Conservation (phyloP, 352 stramenopile genomes). For the Phytophthora sp. region DNA sequence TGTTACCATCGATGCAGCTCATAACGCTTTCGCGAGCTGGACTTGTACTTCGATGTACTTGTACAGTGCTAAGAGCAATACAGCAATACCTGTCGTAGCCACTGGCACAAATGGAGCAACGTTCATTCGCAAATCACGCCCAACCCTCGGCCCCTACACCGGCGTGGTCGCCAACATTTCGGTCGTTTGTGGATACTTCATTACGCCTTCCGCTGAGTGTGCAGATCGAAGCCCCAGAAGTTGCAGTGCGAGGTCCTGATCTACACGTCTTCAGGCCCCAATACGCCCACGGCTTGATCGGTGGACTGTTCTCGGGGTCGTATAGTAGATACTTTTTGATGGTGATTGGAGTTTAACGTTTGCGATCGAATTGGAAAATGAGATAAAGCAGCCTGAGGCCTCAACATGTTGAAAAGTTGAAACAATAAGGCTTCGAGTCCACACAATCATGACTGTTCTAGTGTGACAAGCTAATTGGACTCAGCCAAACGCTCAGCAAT, state of each 20-base stretch:
- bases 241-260: conserved; percentile 25
- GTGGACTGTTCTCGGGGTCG: conserved; percentile 14
- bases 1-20: conserved; percentile 54
- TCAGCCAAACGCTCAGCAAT: too few species aligned
- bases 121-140: conserved; percentile 51
- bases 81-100: conserved; percentile 73
- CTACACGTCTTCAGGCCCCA: conserved; percentile 14
- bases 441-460: too few species aligned
- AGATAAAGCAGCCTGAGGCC: too few species aligned
- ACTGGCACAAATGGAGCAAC: conserved; percentile 60
- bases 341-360: too few species aligned
- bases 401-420: too few species aligned
- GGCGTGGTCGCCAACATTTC: conserved; percentile 18
- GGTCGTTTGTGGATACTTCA: conserved; percentile 38
- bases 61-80: too few species aligned
- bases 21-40: conserved; percentile 36
- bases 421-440: too few species aligned
- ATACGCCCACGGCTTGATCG: conserved; percentile 12
- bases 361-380: conserved; percentile 5
- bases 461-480: too few species aligned
- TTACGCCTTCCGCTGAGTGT: conserved; percentile 35
- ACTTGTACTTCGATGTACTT: too few species aligned
- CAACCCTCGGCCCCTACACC: conserved; percentile 38
- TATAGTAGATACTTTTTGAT: conserved; percentile 17
- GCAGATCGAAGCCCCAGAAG: conserved; percentile 20